A percentile compares a stretch with the other conserved stretches of the same genome.
These are phyloP conservation scores for Curvularia eragrostidis DNA, from an alignment of 2,329 filamentous ascomycete genomes.

Conservation along the genomic window DNA sequence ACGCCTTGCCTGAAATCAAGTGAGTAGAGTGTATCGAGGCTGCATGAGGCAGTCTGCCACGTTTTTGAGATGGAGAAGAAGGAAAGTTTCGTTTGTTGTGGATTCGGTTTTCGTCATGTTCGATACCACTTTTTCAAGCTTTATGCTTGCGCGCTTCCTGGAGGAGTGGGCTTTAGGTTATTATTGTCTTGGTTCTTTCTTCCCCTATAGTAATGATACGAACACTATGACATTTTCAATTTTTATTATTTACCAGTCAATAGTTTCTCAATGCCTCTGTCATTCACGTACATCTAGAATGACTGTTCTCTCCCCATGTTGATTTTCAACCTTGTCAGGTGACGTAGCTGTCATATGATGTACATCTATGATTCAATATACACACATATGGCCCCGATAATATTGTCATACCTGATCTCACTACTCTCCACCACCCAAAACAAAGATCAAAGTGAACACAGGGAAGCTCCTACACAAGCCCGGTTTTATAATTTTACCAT, in stretches of 20 bases:
- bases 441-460: not conserved
- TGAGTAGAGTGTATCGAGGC: slow-evolving; percentile 2
- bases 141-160: not conserved
- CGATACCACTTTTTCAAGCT: slow-evolving; percentile 5
- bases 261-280: not conserved
- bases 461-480: not conserved
- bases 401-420: not conserved
- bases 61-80: not conserved
- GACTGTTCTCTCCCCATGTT: not conserved
- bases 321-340: not conserved
- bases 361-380: not conserved
- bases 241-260: not conserved
- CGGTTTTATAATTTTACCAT: not conserved
- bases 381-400: too few relatives aligned
- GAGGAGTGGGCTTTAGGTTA: not conserved
- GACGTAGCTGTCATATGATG: not conserved
- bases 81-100: not conserved
- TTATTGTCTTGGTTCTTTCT: not conserved
- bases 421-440: not conserved
- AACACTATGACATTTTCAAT: not conserved
- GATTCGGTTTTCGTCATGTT: not conserved
- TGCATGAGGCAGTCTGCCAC: not conserved
- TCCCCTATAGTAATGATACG: not conserved
- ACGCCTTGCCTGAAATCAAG: slow-evolving; percentile 34
- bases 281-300: not conserved